Evolutionary conservation across 495 filamentous ascomycete genomes (phyloP), one percentile per base, ranked within the genome.

Genomic region (Chlorociboria aeruginascens): DNA sequence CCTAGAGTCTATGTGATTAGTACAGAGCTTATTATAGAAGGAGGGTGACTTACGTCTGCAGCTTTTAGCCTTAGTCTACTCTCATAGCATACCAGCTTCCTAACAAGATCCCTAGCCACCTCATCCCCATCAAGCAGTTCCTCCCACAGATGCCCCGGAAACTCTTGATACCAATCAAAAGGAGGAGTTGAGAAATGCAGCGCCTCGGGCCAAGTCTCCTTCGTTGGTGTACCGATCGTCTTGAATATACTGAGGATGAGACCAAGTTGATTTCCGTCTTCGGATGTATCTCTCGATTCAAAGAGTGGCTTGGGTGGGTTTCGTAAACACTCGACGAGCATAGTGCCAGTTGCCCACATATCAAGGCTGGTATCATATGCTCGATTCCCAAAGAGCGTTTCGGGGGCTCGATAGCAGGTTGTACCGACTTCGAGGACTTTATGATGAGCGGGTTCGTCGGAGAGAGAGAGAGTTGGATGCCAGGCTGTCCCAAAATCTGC

Each of bases 371-470:
- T 54, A 17, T 72, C 75, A 58, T 99, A 99, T 1, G 66, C 69
- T 31, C 64, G 74, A 51, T 83, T 75, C 8, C 92, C 93, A 61
- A 99, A 99, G 9, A 99, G 68, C 3, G 89, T 72, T 63, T 99
- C 92, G 0, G 92, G 92, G 0, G 92, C 71, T 10, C 93, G 79
- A 61, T 99, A 99, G 43, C 79, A 79, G 0, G 89, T 87, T 0
- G 92, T 97, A 6, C 92, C 92, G 8, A 99, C 82, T 62, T 99
- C 92, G 11, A 88, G 82, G 51, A 95, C 83, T 64, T 95, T 97
- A 43, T 72, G 52, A 43, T 74, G 62, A 8, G 69, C 52, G 8
- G 80, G 75, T 60, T 97, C 89, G 12, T 76, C 72, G 1, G 64
- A 58, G 2, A 68, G 46, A 30, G 81, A 82, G 8, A 68, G 42